These are phyloP conservation scores for Claviceps spartinae DNA, from an alignment of 2,329 filamentous ascomycete species.

Conservation along the genomic window DNA sequence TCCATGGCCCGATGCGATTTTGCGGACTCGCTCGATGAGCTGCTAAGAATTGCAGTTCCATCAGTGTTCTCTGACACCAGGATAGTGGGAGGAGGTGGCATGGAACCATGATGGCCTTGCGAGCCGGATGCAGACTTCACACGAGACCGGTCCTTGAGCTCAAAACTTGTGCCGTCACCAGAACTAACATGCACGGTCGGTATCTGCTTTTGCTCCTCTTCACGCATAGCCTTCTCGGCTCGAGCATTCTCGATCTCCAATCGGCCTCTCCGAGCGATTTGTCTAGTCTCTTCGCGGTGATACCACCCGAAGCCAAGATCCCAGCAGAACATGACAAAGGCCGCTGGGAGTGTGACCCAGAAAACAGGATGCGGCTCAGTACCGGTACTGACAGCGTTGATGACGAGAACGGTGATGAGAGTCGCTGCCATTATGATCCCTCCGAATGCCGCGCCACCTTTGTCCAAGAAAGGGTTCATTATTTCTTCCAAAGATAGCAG, in stretches of 20 bases:
- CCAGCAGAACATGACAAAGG: slow-evolving; percentile 54
- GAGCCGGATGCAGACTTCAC: not conserved
- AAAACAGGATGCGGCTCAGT: slow-evolving; percentile 44
- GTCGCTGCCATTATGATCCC: slow-evolving; percentile 53
- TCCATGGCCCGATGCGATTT: not conserved
- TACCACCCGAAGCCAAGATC: slow-evolving; percentile 52
- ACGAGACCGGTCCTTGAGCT: slow-evolving; percentile 1
- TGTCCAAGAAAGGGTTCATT: slow-evolving; percentile 62
- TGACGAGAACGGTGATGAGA: slow-evolving; percentile 47
- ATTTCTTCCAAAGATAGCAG: slow-evolving; percentile 55
- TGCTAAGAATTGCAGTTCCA: slow-evolving; percentile 4
- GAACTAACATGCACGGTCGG: not conserved
- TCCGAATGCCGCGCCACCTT: slow-evolving; percentile 49
- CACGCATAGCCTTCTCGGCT: slow-evolving; percentile 8
- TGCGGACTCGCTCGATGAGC: slow-evolving; percentile 1
- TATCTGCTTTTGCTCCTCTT: slow-evolving; percentile 5
- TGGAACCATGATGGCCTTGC: not conserved
- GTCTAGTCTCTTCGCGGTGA: slow-evolving; percentile 46
- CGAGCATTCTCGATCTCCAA: slow-evolving; percentile 12
- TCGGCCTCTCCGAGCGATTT: slow-evolving; percentile 44
- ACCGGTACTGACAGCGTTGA: slow-evolving; percentile 47
- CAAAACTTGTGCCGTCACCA: not conserved
- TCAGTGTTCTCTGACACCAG: slow-evolving; percentile 9
- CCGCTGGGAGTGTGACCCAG: slow-evolving; percentile 56
- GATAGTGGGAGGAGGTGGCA: slow-evolving; percentile 7